Evolutionary conservation across 306 rosid genomes (phyloP), one percentile per base, ranked within the genome.

Genomic region (Corylus americana): DNA sequence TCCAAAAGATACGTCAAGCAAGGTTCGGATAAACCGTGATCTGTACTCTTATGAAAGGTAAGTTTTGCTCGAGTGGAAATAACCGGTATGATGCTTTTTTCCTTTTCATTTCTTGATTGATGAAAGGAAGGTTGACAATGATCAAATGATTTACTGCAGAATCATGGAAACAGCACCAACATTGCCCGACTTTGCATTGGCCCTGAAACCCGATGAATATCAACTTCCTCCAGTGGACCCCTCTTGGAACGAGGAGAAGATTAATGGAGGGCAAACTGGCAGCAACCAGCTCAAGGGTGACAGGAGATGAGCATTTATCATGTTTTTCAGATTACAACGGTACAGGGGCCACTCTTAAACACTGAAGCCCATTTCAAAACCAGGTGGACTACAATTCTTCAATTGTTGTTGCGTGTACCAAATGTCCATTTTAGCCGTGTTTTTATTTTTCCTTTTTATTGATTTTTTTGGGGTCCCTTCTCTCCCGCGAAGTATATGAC

Each of bases 141-240:
- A 75, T 62, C 54, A 35, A 25, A 47, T 76, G 55, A 63, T 7
- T 55, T 48, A 29, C 71, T 72, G 44, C 89, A 95, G 99, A 87
- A 93, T 95, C 79, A 86, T 93, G 96, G 98, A 95, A 85, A 95
- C 96, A 55, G 99, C 99, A 3, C 99, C 99, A 9, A 93, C 99
- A 22, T 87, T 95, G 91, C 99, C 99, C 0, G 97, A 95, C 82
- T 95, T 95, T 59, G 90, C 96, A 1, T 83, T 95, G 88, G 99
- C 99, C 77, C 86, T 95, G 87, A 95, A 93, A 83, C 99, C 99
- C 3, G 98, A 95, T 70, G 99, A 95, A 20, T 95, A 84, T 74
- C 97, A 86, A 83, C 99, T 93, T 89, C 98, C 98, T 80, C 66
- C 78, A 9, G 87, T 89, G 75, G 91, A 93, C 74, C 79, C 87